A percentile compares a stretch with the other conserved stretches of the same genome.
Conservation (phyloP, 805 yeast genomes). For the Yamadazyma sp. region DNA sequence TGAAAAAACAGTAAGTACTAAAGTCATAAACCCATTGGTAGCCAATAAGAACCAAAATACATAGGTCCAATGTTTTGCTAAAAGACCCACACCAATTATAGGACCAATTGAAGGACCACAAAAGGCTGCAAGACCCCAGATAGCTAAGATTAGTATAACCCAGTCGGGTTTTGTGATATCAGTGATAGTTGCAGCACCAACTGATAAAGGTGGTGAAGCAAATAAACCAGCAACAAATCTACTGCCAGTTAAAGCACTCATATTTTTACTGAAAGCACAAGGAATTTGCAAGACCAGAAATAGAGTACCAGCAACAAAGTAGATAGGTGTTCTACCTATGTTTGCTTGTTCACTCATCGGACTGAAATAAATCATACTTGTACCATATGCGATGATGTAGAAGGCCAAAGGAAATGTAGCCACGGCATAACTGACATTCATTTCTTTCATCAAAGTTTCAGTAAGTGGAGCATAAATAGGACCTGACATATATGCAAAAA, state of each 20-base stretch:
- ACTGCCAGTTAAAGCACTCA: slow-evolving; percentile 48
- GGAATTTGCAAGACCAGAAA: slow-evolving; percentile 56
- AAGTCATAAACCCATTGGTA: slow-evolving; percentile 4
- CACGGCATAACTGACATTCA: slow-evolving; percentile 40
- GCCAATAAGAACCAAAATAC: slow-evolving; percentile 10
- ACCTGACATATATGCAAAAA: slow-evolving; percentile 53
- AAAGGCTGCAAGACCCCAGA: slow-evolving; percentile 56
- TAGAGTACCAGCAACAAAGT: slow-evolving; percentile 43
- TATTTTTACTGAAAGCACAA: slow-evolving; percentile 47
- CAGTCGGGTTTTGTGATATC: slow-evolving; percentile 45
- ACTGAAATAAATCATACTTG: slow-evolving; percentile 57
- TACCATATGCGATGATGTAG: slow-evolving; percentile 58
- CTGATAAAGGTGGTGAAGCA: slow-evolving; percentile 53
- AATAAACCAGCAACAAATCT: slow-evolving; percentile 54
- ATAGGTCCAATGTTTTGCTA: slow-evolving; percentile 5
- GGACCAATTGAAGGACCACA: slow-evolving; percentile 59
- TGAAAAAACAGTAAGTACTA: slow-evolving; percentile 3
- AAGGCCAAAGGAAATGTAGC: slow-evolving; percentile 52
- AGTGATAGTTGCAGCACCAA: slow-evolving; percentile 55
- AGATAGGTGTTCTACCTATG: slow-evolving; percentile 52
- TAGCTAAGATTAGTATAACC: slow-evolving; percentile 44
- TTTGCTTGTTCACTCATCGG: slow-evolving; percentile 56
- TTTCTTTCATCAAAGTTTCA: slow-evolving; percentile 41
- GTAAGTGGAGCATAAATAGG: slow-evolving; percentile 55
- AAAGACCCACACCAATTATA: slow-evolving; percentile 11